Conservation (phyloP, 2,329 filamentous ascomycete species). For the Juglanconis oblonga region DNA sequence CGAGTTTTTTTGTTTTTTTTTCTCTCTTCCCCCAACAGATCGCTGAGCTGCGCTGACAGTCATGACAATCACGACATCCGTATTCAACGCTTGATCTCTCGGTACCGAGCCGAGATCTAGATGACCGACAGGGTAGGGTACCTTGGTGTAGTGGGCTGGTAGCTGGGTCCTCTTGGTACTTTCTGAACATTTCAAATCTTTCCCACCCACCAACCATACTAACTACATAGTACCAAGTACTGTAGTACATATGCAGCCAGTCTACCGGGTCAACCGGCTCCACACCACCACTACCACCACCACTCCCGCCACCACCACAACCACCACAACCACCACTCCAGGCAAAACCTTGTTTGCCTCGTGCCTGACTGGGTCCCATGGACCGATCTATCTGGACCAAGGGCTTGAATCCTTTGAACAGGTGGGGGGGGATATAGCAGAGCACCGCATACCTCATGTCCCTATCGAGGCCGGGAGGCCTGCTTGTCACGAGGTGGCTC, state of each 20-base stretch:
- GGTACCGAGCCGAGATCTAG: constrained; percentile 12
- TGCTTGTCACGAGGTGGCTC: neutral
- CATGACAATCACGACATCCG: neutral
- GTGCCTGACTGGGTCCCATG: neutral
- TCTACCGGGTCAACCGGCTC: neutral
- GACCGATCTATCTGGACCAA: neutral
- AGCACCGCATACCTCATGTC: neutral
- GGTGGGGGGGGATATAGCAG: neutral
- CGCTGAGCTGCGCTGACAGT: neutral
- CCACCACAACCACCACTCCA: neutral
- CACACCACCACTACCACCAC: neutral
- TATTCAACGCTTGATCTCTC: neutral
- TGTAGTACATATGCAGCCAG: neutral
- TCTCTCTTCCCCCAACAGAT: neutral
- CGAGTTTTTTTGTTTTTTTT: too few species aligned
- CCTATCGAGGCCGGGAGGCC: neutral
- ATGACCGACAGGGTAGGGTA: constrained; percentile 10
- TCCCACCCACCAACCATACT: neutral
- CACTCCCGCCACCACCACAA: neutral
- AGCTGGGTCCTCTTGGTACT: neutral
- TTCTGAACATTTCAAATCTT: neutral
- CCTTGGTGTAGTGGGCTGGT: neutral
- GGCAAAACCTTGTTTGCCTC: neutral
- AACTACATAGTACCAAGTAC: too few species aligned
- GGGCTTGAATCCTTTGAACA: neutral